phyloP scores from a whole-genome alignment of 805 yeast genomes.

The Kazachstania kunashirensis region DNA sequence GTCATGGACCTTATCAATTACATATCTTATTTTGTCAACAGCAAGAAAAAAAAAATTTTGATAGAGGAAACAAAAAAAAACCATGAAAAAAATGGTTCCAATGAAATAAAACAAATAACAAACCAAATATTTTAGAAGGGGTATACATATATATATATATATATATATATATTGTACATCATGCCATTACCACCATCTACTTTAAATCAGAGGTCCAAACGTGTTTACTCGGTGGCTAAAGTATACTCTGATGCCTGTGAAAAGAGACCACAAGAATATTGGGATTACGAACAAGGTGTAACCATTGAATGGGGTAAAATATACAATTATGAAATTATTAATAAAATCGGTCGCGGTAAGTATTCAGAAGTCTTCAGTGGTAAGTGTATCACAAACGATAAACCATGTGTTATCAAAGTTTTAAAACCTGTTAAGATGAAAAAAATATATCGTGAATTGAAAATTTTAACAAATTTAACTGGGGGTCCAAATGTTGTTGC shows the following conservation, averaged over 20 bases:
- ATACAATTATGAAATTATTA: constrained; percentile 73
- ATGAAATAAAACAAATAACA: too few species aligned
- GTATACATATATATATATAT: not conserved
- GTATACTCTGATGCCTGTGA: constrained; percentile 78
- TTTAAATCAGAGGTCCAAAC: constrained; percentile 26
- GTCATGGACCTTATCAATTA: too few species aligned
- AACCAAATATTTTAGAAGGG: not conserved
- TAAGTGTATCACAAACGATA: constrained; percentile 49
- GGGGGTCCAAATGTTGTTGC: constrained; percentile 76
- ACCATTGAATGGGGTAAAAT: constrained; percentile 78
- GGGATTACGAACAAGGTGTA: constrained; percentile 69
- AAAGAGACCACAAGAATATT: constrained; percentile 66
- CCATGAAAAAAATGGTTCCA: not conserved
- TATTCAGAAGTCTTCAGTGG: constrained; percentile 92
- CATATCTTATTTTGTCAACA: not conserved
- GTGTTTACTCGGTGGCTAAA: constrained; percentile 50
- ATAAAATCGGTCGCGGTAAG: constrained; percentile 85
- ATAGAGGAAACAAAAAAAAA: not conserved
- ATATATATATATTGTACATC: not conserved
- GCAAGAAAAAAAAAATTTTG: not conserved
- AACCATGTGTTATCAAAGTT: constrained; percentile 76
- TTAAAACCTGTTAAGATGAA: constrained; percentile 88
- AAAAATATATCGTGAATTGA: constrained; percentile 85
- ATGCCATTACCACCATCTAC: constrained; percentile 30
- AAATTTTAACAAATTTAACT: constrained; percentile 73